phyloP scores from a whole-genome alignment of 257 asterid species.

The Solanum tacnaense region DNA sequence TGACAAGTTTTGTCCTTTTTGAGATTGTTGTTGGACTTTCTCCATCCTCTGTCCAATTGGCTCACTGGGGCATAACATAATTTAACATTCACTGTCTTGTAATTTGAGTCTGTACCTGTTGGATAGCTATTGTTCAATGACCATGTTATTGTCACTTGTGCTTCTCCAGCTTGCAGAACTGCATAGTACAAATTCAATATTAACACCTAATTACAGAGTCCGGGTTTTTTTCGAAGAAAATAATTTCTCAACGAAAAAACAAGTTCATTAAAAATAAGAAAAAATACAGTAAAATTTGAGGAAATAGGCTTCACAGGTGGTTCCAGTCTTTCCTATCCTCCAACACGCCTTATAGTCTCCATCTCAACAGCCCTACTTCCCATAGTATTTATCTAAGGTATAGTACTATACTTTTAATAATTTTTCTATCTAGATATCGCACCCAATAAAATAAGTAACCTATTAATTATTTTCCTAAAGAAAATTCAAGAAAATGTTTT shows the following conservation, averaged over 20 bases:
- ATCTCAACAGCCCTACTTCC: neutral
- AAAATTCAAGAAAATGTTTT: too few species aligned
- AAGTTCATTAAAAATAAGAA: neutral
- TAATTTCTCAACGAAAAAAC: too few species aligned
- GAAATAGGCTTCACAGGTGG: too few species aligned
- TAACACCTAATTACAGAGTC: neutral
- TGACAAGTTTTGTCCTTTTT: slow-evolving; percentile 67
- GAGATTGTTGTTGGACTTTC: slow-evolving; percentile 44
- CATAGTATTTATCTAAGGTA: too few species aligned
- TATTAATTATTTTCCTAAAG: neutral
- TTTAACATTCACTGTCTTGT: slow-evolving; percentile 29
- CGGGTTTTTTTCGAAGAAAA: neutral
- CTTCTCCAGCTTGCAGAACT: slow-evolving; percentile 49
- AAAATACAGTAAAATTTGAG: too few species aligned
- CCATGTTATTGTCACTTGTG: slow-evolving; percentile 37
- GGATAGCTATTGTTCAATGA: slow-evolving; percentile 22
- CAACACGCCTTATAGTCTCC: neutral
- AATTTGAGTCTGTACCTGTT: slow-evolving; percentile 27
- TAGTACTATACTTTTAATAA: neutral
- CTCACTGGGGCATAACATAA: slow-evolving; percentile 71
- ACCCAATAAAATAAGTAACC: neutral
- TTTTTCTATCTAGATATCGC: neutral
- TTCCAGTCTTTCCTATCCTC: neutral
- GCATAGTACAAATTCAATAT: neutral
- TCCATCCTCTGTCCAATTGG: slow-evolving; percentile 70